Evolutionary conservation across 78 protist species (phyloP).

Genomic region (Emiliania huxleyi): DNA sequence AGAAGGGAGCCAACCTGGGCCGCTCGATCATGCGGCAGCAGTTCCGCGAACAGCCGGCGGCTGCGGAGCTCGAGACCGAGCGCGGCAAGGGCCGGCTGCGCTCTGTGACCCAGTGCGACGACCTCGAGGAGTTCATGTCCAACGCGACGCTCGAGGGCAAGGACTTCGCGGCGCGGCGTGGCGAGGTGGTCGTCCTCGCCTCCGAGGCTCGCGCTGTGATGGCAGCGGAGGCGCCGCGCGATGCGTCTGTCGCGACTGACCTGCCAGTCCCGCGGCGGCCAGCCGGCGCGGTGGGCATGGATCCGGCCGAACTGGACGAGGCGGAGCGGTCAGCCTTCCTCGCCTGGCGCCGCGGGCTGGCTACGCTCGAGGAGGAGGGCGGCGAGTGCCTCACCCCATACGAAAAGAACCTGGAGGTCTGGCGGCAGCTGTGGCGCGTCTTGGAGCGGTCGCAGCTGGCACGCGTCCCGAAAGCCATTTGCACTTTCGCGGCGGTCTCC

Average conservation of each 20-base stretch:
- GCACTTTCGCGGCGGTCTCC: too few species aligned
- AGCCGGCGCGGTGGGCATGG: conserved; percentile 64
- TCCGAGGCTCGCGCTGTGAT: not conserved
- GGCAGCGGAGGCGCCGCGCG: not conserved
- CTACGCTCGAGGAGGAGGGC: conserved; percentile 54
- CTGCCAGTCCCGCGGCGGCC: conserved; percentile 86
- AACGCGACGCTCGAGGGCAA: conserved; percentile 14
- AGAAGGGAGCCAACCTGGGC: not conserved
- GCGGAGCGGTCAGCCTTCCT: conserved; percentile 77
- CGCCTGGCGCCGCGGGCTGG: conserved; percentile 88
- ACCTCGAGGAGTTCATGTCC: conserved; percentile 33
- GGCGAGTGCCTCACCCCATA: conserved; percentile 86
- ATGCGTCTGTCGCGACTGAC: not conserved
- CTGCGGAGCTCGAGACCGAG: not conserved
- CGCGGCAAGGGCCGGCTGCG: conserved; percentile 4
- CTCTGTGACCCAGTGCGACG: conserved; percentile 38
- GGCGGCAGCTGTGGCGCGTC: conserved; percentile 99
- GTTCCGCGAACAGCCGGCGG: too few species aligned
- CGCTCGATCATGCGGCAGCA: not conserved
- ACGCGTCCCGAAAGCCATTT: too few species aligned
- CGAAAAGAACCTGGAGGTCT: conserved; percentile 93
- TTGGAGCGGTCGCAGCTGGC: conserved; percentile 80
- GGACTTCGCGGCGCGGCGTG: conserved; percentile 44
- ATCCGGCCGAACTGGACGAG: conserved; percentile 64
- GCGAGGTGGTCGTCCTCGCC: not conserved